Evolutionary conservation across 208 protist species (phyloP), one percentile per base, ranked within the genome.

Genomic region (Trypanosoma caninum): DNA sequence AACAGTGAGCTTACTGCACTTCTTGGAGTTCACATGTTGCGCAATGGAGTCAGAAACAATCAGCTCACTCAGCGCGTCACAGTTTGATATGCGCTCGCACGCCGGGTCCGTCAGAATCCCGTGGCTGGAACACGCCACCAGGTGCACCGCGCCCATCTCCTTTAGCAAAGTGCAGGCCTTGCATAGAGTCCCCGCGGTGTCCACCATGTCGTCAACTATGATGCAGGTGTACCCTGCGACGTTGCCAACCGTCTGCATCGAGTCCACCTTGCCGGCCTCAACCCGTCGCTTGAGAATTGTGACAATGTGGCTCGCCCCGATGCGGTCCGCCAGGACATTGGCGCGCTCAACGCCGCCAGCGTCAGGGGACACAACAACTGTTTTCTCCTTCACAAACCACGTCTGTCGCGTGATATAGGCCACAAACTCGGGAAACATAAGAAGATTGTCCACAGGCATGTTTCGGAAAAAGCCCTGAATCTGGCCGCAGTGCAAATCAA

Each of bases 151-250:
- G 4, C 90, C 90, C 87, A 93, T 94, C 41, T 91, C 84, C 62
- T 86, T 91, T 22, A 96, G 74, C 41, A 96, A 59, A 34, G 91
- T 77, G 44, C 84, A 91, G 23, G 96, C 95, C 59, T 94, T 97
- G 69, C 71, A 87, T 20, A 99, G 85, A 11, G 97, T 98, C 28
- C 95, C 94, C 2, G 85, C 96, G 8, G 97, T 99, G 69, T 99
- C 97, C 41, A 97, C 88, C 81, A 99, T 99, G 72, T 99, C 97
- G 54, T 99, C 97, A 22, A 98, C 78, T 38, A 99, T 96, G 34
- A 99, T 80, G 65, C 82, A 92, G 23, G 92, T 87, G 74, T 96
- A 97, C 40, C 93, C 96, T 55, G 84, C 44, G 14, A 99, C 97
- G 58, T 97, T 92, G 37, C 97, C 97, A 34, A 99, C 96, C 0